Conservation (phyloP, 352 stramenopile genomes). For the Elongisporangium undulatum region DNA sequence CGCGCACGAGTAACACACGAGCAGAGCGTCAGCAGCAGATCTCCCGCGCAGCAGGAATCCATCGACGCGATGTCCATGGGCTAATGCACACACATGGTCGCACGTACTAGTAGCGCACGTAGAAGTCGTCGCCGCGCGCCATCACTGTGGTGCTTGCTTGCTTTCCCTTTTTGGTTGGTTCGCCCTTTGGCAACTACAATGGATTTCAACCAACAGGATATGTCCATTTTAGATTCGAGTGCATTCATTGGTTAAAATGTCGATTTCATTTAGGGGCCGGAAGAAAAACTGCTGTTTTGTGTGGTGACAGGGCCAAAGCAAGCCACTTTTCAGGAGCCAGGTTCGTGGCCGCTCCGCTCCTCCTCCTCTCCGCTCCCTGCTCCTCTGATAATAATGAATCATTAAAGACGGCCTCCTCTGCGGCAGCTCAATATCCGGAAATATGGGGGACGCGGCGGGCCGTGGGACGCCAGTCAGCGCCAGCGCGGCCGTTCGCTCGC, state of each 20-base stretch:
- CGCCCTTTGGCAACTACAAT: not conserved
- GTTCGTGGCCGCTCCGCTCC: not conserved
- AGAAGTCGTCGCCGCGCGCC: slow-evolving; percentile 76
- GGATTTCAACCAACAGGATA: not conserved
- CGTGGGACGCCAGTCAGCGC: not conserved
- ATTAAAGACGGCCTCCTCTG: not conserved
- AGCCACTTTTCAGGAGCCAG: not conserved
- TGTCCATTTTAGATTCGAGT: not conserved
- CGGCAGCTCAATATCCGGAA: too few relatives aligned
- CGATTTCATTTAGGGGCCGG: not conserved
- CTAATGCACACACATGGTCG: not conserved
- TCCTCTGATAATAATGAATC: not conserved
- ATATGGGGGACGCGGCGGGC: slow-evolving; percentile 11
- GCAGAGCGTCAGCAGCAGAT: not conserved
- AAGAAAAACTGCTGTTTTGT: not conserved
- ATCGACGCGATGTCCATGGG: too few relatives aligned
- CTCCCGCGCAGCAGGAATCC: not conserved
- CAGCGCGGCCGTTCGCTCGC: slow-evolving; percentile 24
- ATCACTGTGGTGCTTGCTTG: slow-evolving; percentile 23
- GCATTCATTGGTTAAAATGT: slow-evolving; percentile 4
- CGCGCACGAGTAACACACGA: not conserved
- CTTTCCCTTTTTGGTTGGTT: slow-evolving; percentile 5
- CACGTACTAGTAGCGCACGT: slow-evolving; percentile 86
- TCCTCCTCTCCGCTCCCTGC: too few relatives aligned
- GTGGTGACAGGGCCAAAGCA: not conserved